Evolutionary conservation across 805 yeast genomes (phyloP).

Genomic region (Metschnikowia corniflorae): DNA sequence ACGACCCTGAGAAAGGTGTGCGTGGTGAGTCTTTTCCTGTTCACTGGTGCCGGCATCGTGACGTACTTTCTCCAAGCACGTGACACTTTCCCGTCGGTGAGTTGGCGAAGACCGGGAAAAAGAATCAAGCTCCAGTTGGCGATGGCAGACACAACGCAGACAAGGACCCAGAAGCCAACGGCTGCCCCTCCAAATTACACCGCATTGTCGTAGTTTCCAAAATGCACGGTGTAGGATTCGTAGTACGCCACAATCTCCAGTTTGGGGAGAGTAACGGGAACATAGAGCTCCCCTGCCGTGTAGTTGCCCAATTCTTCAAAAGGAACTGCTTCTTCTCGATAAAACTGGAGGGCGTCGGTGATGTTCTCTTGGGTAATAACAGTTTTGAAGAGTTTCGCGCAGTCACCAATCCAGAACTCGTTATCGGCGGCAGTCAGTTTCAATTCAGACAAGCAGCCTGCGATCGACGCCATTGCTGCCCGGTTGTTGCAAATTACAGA

Average conservation of each 20-base stretch:
- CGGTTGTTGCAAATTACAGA: slow-evolving; percentile 11
- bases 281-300: slow-evolving; percentile 8
- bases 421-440: slow-evolving; percentile 3
- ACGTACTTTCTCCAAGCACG: slow-evolving; percentile 26
- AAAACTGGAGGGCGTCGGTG: slow-evolving; percentile 10
- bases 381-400: slow-evolving; percentile 5
- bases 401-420: slow-evolving; percentile 8
- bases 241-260: slow-evolving; percentile 10
- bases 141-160: slow-evolving; percentile 40
- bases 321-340: slow-evolving; percentile 5
- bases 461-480: slow-evolving; percentile 14
- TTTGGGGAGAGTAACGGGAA: slow-evolving; percentile 25
- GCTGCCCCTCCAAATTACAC: slow-evolving; percentile 34
- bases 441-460: slow-evolving; percentile 10
- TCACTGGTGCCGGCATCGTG: slow-evolving; percentile 26
- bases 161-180: slow-evolving; percentile 47
- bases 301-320: slow-evolving; percentile 9
- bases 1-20: slow-evolving; percentile 14
- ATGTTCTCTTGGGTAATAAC: slow-evolving; percentile 9
- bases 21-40: slow-evolving; percentile 12
- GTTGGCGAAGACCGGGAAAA: slow-evolving; percentile 34
- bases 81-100: slow-evolving; percentile 26
- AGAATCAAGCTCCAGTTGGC: slow-evolving; percentile 39
- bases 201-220: slow-evolving; percentile 41
- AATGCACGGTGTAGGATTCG: slow-evolving; percentile 29